A percentile compares a stretch with the other conserved stretches of the same genome.
Conservation (phyloP, 225 moss, liverwort and hornwort species). For the Marchantia polymorpha region DNA sequence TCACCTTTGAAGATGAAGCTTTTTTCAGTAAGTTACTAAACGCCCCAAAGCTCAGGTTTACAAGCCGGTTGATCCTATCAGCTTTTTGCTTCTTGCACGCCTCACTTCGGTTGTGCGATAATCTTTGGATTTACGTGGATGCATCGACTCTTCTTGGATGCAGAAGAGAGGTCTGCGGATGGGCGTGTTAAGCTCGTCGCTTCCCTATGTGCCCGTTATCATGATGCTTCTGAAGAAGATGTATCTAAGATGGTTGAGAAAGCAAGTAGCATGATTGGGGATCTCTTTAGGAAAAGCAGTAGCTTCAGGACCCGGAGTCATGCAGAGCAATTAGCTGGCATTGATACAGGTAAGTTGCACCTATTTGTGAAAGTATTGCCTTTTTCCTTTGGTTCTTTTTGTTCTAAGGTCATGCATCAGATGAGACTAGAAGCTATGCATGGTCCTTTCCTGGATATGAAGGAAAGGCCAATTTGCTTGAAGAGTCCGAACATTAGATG, state of each 20-base stretch:
- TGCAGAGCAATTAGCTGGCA: slow-evolving; percentile 74
- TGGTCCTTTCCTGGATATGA: no score
- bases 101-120: not conserved
- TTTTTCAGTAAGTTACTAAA: slow-evolving; percentile 44
- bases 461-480: no score
- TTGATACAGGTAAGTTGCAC: slow-evolving; percentile 58
- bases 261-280: slow-evolving; percentile 63
- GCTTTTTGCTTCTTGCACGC: slow-evolving; percentile 4
- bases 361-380: no score
- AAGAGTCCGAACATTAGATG: no score
- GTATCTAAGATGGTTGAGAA: slow-evolving; percentile 74
- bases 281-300: slow-evolving; percentile 59
- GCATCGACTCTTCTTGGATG: slow-evolving; percentile 25
- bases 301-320: slow-evolving; percentile 55
- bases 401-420: no score
- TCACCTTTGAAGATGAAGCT: slow-evolving; percentile 65
- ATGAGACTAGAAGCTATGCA: no score
- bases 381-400: no score
- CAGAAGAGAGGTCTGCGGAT: slow-evolving; percentile 66
- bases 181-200: slow-evolving; percentile 78
- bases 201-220: slow-evolving; percentile 74
- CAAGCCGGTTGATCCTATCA: not conserved
- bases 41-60: not conserved
- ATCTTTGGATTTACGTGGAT: not conserved
- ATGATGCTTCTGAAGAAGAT: slow-evolving; percentile 83